phyloP scores from a whole-genome alignment of 2,329 filamentous ascomycete genomes.

The Microsporum audouinii region DNA sequence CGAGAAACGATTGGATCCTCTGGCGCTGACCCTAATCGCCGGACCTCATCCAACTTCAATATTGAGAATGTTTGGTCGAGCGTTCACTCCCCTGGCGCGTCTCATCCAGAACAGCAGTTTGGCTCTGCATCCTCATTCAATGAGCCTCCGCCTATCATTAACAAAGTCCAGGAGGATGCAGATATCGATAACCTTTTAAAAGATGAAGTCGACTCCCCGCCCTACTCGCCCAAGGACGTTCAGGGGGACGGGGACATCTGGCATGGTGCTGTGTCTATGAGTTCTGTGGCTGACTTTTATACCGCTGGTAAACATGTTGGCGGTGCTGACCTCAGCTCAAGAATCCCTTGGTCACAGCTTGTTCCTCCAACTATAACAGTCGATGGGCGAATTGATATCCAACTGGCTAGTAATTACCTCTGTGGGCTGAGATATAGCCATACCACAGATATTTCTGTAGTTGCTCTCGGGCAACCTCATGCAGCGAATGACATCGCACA shows the following conservation, averaged over 20 bases:
- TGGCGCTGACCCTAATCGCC: constrained; percentile 35
- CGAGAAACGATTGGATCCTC: constrained; percentile 11
- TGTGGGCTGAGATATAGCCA: constrained; percentile 73
- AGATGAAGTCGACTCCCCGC: constrained; percentile 65
- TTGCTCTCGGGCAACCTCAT: constrained; percentile 55
- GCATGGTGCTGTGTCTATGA: constrained; percentile 67
- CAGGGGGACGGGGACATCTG: constrained; percentile 62
- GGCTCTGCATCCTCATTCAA: constrained; percentile 18
- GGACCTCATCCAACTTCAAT: constrained; percentile 56
- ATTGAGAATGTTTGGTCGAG: constrained; percentile 77
- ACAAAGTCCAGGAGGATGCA: constrained; percentile 53
- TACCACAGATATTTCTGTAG: constrained; percentile 72
- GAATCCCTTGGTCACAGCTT: constrained; percentile 61
- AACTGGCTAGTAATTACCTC: constrained; percentile 80
- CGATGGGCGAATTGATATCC: constrained; percentile 61
- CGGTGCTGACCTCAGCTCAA: constrained; percentile 62
- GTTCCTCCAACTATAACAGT: constrained; percentile 56
- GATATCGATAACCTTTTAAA: constrained; percentile 84
- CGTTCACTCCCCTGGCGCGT: constrained; percentile 59
- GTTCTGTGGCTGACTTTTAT: constrained; percentile 60
- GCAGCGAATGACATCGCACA: constrained; percentile 46
- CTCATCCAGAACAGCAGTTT: constrained; percentile 35
- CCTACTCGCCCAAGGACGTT: constrained; percentile 71
- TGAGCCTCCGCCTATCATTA: constrained; percentile 29
- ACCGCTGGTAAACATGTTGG: constrained; percentile 73